Evolutionary conservation across 73 alveolate genomes (phyloP).

Genomic region (Tetrahymena elliotti): DNA sequence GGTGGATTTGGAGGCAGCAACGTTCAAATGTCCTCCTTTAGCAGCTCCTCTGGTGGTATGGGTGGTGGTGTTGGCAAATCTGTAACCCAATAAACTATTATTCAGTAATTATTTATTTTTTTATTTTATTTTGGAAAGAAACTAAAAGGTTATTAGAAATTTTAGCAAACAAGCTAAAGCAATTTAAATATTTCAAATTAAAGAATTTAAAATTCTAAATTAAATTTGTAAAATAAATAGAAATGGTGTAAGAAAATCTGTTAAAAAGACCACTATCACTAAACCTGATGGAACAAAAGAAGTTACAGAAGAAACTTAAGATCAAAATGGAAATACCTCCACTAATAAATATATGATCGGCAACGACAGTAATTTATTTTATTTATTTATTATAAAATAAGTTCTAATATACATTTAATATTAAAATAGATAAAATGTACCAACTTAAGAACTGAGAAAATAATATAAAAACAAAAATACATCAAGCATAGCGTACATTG

Average conservation of each 20-base stretch:
- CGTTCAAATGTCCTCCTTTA: not conserved
- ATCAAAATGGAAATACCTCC: not conserved
- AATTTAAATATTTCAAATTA: too few relatives aligned
- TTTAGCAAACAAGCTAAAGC: not conserved
- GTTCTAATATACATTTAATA: not conserved
- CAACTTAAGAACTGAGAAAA: not conserved
- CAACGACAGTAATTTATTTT: not conserved
- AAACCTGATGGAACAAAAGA: conserved; percentile 59
- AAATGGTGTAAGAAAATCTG: conserved; percentile 62
- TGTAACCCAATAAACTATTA: not conserved
- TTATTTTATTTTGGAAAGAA: too few relatives aligned
- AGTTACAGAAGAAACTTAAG: not conserved
- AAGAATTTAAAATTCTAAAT: not conserved
- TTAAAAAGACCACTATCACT: conserved; percentile 60
- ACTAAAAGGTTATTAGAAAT: too few relatives aligned
- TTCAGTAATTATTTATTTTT: not conserved
- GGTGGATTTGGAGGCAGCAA: not conserved
- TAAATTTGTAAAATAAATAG: conserved; percentile 32
- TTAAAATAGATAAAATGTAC: not conserved
- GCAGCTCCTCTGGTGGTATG: conserved; percentile 22
- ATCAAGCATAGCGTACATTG: not conserved
- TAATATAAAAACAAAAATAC: not conserved
- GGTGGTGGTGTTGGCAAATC: conserved; percentile 25
- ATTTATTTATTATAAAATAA: not conserved
- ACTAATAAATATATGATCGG: conserved; percentile 2